Evolutionary conservation across 371 early-diverging fungal species (phyloP).

Genomic region (Circinella minor): DNA sequence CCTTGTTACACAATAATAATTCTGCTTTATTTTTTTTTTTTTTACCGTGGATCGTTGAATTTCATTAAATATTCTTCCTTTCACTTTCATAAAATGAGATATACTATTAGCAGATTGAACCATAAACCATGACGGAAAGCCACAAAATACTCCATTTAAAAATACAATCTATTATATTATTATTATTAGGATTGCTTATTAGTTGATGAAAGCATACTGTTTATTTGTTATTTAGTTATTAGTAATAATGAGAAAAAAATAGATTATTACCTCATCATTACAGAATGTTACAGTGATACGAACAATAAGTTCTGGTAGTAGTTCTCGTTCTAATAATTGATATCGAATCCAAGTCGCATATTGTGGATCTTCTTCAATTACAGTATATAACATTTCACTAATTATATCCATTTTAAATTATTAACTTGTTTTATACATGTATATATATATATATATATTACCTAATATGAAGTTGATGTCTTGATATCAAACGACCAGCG

Average conservation of each 20-base stretch:
- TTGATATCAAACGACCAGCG: conserved; percentile 27
- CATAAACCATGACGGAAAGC: conserved; percentile 42
- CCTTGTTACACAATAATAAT: no score
- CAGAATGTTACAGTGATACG: conserved; percentile 40
- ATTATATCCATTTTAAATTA: no score
- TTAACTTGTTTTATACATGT: no score
- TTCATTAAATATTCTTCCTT: conserved; percentile 29
- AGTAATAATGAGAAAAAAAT: background rate
- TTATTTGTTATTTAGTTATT: background rate
- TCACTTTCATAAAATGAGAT: conserved; percentile 39
- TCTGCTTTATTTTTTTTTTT: background rate
- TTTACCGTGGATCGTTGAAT: conserved; percentile 28
- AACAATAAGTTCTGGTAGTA: conserved; percentile 44
- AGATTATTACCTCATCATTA: conserved; percentile 34
- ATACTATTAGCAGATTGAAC: conserved; percentile 40
- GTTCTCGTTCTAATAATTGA: conserved; percentile 36
- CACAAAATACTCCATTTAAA: conserved; percentile 40
- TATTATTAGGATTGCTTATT: no score
- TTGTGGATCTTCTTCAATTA: conserved; percentile 34
- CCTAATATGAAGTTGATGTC: conserved; percentile 35
- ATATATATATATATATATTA: conserved; percentile 3
- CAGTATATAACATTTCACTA: conserved; percentile 45
- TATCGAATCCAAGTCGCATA: conserved; percentile 34
- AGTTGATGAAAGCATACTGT: background rate
- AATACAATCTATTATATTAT: conserved; percentile 29